Evolutionary conservation across 495 filamentous ascomycete species (phyloP).

Genomic region (Physcia stellaris): DNA sequence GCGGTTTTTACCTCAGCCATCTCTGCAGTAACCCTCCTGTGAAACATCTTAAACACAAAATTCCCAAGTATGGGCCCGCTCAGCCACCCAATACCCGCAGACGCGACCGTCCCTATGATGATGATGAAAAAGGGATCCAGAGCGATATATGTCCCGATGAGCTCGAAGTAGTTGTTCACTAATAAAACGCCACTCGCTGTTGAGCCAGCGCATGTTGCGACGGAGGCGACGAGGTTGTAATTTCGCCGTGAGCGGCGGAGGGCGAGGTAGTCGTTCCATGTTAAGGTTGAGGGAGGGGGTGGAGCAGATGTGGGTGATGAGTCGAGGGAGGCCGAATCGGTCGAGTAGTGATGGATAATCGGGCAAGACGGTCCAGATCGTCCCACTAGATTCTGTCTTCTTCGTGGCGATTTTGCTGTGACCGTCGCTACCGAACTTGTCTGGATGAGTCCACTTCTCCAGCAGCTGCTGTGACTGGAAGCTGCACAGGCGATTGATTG

Average conservation of each 20-base stretch:
- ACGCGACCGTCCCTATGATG: conserved; percentile 59
- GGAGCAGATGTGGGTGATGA: conserved; percentile 3
- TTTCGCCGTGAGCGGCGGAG: conserved; percentile 74
- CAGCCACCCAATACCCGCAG: conserved; percentile 71
- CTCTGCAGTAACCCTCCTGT: conserved; percentile 48
- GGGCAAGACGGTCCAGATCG: too few relatives aligned
- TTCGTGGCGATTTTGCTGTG: too few relatives aligned
- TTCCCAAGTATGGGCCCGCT: conserved; percentile 68
- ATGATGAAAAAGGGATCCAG: conserved; percentile 80
- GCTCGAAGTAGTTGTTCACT: conserved; percentile 52
- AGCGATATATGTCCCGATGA: conserved; percentile 53
- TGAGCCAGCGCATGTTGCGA: conserved; percentile 44
- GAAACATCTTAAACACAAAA: conserved; percentile 54
- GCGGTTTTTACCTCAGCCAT: conserved; percentile 45
- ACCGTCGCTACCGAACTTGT: too few relatives aligned
- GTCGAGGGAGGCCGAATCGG: too few relatives aligned
- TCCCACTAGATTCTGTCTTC: too few relatives aligned
- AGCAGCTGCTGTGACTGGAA: too few relatives aligned
- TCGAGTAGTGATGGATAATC: too few relatives aligned
- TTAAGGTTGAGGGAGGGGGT: conserved; percentile 4
- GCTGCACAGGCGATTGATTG: too few relatives aligned
- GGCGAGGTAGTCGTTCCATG: conserved; percentile 86
- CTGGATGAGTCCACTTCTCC: too few relatives aligned
- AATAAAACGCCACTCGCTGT: conserved; percentile 48
- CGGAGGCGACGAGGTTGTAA: conserved; percentile 63